These are phyloP conservation scores for Crucihimalaya himalaica DNA, from an alignment of 345 rosid species.

Conservation along the genomic window DNA sequence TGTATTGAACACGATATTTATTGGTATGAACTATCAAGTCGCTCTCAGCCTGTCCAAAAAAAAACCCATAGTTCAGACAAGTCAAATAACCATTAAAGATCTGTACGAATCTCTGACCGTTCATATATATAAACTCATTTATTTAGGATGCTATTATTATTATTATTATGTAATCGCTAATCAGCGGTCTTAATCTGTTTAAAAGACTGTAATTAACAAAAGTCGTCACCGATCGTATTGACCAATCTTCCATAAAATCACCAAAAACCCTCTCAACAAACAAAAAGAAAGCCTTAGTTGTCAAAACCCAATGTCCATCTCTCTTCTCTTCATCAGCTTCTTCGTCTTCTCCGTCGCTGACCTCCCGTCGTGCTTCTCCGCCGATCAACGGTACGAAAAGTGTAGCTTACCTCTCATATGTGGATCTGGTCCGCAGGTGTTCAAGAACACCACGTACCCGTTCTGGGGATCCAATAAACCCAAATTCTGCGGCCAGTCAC, in stretches of 20 bases:
- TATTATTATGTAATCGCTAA: background rate
- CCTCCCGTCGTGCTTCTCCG: conserved; percentile 32
- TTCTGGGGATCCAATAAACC: conserved; percentile 50
- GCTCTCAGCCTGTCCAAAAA: background rate
- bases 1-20: background rate
- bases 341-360: conserved; percentile 27
- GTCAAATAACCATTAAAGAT: conserved; percentile 11
- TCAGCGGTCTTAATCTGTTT: background rate
- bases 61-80: background rate
- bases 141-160: background rate
- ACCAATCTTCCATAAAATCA: conserved; percentile 19
- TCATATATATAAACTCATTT: background rate
- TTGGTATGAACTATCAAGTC: background rate
- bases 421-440: conserved; percentile 20
- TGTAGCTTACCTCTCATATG: conserved; percentile 41
- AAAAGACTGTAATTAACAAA: background rate
- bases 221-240: conserved; percentile 22
- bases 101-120: conserved; percentile 13
- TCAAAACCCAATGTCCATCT: conserved; percentile 27
- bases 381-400: conserved; percentile 22
- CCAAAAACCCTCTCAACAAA: background rate
- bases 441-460: conserved; percentile 43
- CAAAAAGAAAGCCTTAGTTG: background rate
- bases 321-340: conserved; percentile 15
- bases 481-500: conserved; percentile 39